Evolutionary conservation across 192 early-diverging fungal species (phyloP), one percentile per base, ranked within the genome.

Genomic region (Gaertneriomyces semiglobifer): DNA sequence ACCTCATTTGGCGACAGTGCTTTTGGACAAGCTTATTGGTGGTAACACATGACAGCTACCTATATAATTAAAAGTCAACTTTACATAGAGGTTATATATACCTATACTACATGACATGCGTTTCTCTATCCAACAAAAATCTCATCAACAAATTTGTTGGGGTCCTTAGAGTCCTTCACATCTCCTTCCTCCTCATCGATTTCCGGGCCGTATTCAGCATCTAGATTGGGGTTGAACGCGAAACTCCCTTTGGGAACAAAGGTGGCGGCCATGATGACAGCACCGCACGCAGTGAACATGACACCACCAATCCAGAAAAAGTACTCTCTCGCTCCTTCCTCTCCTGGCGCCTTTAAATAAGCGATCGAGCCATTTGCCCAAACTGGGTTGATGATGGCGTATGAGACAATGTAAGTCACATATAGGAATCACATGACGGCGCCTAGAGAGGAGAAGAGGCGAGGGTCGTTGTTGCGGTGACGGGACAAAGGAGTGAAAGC

Each of bases 391-490:
- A 85, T 47, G 54, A 71, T 47, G 39, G 75, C 73, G 73, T 77
- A 84, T 42, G 71, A 19, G 54, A 84, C 63, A 56, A 86, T 74
- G 72, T 84, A 82, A 47, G 58, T 63, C 38, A 55, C 64, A 64
- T 85, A 86, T n/a, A 85, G 55, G 70, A 85, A 85, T 9, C 81
- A 70, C 84, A 85, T 85, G 64, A 85, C 81, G 44, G 77, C 75
- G 52, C 69, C 62, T 61, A 84, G 65, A 7, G 80, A 75, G 3
- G 82, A 81, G n/a, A n/a, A 33, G 39, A 74, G 66, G 44, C 63
- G 58, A 53, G 72, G 69, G 52, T 82, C 68, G 19, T 59, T 70
- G 44, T 60, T 38, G 52, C 71, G 67, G 19, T 71, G 19, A 41
- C 55, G 58, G 54, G 69, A 57, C 19, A 84, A 50, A 55, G 62